A percentile compares a stretch with the other conserved stretches of the same genome.
Evolutionary conservation across 2,329 filamentous ascomycete genomes (phyloP).

Genomic region (Hypoxylon rubiginosum): DNA sequence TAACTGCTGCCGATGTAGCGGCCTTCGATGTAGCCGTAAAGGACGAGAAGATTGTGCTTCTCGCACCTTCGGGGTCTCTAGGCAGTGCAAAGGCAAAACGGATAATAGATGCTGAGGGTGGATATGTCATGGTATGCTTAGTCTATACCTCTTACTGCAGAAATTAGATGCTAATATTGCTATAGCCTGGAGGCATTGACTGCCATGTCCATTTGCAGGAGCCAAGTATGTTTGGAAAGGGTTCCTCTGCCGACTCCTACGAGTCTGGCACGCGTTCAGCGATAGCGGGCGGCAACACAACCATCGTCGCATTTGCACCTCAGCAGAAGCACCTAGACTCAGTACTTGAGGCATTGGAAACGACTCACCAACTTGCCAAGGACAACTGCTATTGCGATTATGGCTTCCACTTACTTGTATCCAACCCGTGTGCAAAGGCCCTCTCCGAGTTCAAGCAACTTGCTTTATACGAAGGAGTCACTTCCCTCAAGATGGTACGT

Average conservation of each 20-base stretch:
- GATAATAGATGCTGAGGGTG: slow-evolving; percentile 59
- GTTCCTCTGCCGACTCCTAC: slow-evolving; percentile 53
- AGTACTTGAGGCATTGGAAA: slow-evolving; percentile 60
- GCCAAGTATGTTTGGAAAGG: slow-evolving; percentile 54
- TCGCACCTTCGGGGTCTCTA: slow-evolving; percentile 56
- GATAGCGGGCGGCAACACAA: slow-evolving; percentile 71
- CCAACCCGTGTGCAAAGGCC: slow-evolving; percentile 39
- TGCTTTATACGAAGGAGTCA: slow-evolving; percentile 55
- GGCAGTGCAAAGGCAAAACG: slow-evolving; percentile 46
- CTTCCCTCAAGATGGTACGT: slow-evolving; percentile 56
- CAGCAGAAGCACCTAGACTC: slow-evolving; percentile 62
- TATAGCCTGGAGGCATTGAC: slow-evolving; percentile 57
- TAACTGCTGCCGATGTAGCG: slow-evolving; percentile 59
- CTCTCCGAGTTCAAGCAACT: slow-evolving; percentile 58
- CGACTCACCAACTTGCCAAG: slow-evolving; percentile 61
- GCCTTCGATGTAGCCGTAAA: slow-evolving; percentile 59
- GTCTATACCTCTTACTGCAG: not conserved
- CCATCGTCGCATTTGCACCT: slow-evolving; percentile 69
- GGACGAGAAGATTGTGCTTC: slow-evolving; percentile 58
- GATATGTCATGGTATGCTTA: slow-evolving; percentile 56
- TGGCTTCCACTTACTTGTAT: slow-evolving; percentile 60
- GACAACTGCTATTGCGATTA: slow-evolving; percentile 68
- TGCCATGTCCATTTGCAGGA: slow-evolving; percentile 58
- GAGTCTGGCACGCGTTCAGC: slow-evolving; percentile 65
- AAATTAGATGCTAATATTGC: slow-evolving; percentile 8